Conservation (phyloP, 345 rosid species). For the Raphanus raphanistrum region DNA sequence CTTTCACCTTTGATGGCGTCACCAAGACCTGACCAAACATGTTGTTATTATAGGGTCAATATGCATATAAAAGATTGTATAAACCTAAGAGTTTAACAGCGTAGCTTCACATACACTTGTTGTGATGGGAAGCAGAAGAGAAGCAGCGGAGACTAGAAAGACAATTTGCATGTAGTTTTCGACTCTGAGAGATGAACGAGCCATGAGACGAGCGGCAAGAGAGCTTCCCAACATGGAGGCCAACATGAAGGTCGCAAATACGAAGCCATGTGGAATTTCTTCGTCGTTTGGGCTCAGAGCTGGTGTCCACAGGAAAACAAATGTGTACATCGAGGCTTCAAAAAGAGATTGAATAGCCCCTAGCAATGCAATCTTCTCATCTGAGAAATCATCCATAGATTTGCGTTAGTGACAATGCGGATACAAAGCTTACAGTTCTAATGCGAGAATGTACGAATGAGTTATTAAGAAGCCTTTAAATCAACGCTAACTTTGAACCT, state of each 20-base stretch:
- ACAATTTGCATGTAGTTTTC: not conserved
- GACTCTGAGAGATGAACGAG: not conserved
- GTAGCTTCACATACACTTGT: constrained; percentile 52
- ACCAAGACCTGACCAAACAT: constrained; percentile 58
- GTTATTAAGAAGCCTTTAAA: not conserved
- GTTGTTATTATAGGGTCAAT: constrained; percentile 10
- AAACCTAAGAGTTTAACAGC: not conserved
- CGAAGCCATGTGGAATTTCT: not conserved
- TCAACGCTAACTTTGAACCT: constrained; percentile 25
- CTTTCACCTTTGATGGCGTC: constrained; percentile 63
- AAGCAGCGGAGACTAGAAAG: not conserved
- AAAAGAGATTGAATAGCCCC: constrained; percentile 14
- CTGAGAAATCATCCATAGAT: constrained; percentile 39
- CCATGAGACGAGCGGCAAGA: not conserved
- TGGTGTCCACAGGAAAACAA: not conserved
- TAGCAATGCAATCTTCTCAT: constrained; percentile 89
- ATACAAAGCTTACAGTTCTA: not conserved
- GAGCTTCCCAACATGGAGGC: not conserved
- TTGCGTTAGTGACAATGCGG: not conserved
- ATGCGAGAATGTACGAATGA: not conserved
- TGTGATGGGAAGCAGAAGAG: constrained; percentile 61
- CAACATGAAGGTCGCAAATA: not conserved
- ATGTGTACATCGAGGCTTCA: not conserved
- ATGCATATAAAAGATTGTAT: not conserved
- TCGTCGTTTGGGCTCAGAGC: not conserved